Evolutionary conservation across 202 grass and related monocot species (phyloP).

Genomic region (Hordeum pubiflorum): DNA sequence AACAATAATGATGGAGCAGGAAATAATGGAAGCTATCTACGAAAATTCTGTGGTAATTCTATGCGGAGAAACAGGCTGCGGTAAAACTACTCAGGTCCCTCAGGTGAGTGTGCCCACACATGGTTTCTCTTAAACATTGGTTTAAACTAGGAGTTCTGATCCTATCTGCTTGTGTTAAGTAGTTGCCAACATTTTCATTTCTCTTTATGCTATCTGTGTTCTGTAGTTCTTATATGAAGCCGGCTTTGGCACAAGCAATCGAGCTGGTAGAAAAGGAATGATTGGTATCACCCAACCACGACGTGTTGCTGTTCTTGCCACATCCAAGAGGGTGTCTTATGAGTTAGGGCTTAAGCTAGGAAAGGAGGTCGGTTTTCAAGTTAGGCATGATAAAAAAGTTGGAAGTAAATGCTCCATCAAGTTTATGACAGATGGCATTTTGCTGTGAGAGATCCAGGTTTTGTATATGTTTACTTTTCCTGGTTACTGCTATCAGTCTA

Average conservation of each 20-base stretch:
- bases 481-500: not conserved
- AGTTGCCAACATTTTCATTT: not conserved
- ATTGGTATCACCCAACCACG: constrained; percentile 90
- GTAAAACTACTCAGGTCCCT: constrained; percentile 84
- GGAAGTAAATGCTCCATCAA: constrained; percentile 75
- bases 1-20: constrained; percentile 97
- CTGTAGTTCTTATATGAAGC: constrained; percentile 90
- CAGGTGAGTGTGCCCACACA: constrained; percentile 42
- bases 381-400: constrained; percentile 81
- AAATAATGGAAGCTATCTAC: constrained; percentile 99
- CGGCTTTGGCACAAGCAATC: constrained; percentile 70
- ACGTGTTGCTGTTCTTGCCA: constrained; percentile 79
- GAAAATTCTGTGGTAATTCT: constrained; percentile 79
- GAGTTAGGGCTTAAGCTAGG: constrained; percentile 79
- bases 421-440: constrained; percentile 97
- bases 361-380: constrained; percentile 86
- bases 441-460: constrained; percentile 84
- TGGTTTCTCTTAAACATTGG: constrained; percentile 14
- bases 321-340: constrained; percentile 67
- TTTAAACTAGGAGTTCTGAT: not conserved
- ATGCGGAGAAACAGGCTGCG: constrained; percentile 91
- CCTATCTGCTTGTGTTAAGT: constrained; percentile 6
- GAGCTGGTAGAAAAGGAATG: constrained; percentile 63
- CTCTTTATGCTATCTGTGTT: constrained; percentile 10
- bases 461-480: constrained; percentile 9